These are phyloP conservation scores for Sistotremastrum suecicum DNA, from an alignment of 768 basidiomycete genomes.

Conservation along the genomic window DNA sequence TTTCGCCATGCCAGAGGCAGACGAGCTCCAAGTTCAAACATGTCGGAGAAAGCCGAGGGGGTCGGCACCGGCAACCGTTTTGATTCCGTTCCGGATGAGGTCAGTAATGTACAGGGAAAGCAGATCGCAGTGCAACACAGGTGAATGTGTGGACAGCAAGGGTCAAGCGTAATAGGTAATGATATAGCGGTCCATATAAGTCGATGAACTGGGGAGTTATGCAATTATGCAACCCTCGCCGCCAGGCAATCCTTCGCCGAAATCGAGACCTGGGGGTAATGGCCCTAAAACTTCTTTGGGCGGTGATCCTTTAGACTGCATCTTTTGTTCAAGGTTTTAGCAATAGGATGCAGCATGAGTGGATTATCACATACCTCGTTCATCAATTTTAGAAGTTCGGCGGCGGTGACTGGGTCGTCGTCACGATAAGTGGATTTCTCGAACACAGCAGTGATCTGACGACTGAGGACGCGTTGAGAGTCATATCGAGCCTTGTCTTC, in stretches of 20 bases:
- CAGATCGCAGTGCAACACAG: too few species aligned
- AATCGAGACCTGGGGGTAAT: constrained; percentile 52
- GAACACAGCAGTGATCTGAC: constrained; percentile 48
- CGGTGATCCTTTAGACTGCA: constrained; percentile 68
- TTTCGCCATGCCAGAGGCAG: too few species aligned
- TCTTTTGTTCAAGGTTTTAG: constrained; percentile 23
- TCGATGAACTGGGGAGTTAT: constrained; percentile 3
- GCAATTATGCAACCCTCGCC: constrained; percentile 23
- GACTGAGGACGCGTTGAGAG: constrained; percentile 42
- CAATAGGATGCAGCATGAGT: background rate
- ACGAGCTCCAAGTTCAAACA: too few species aligned
- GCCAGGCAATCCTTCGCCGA: constrained; percentile 44
- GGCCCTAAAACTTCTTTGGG: constrained; percentile 76
- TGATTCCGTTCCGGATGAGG: too few species aligned
- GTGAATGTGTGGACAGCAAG: too few species aligned
- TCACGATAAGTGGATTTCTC: constrained; percentile 48
- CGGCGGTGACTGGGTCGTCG: constrained; percentile 28
- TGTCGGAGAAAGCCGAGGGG: too few species aligned
- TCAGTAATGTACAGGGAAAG: too few species aligned
- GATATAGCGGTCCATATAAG: too few species aligned
- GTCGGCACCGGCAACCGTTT: too few species aligned
- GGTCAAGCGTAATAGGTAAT: too few species aligned
- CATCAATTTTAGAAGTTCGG: constrained; percentile 55
- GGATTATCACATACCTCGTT: constrained; percentile 36
- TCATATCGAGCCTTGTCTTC: constrained; percentile 53